phyloP scores from a whole-genome alignment of 805 yeast species.

The Candida fluviatilis region DNA sequence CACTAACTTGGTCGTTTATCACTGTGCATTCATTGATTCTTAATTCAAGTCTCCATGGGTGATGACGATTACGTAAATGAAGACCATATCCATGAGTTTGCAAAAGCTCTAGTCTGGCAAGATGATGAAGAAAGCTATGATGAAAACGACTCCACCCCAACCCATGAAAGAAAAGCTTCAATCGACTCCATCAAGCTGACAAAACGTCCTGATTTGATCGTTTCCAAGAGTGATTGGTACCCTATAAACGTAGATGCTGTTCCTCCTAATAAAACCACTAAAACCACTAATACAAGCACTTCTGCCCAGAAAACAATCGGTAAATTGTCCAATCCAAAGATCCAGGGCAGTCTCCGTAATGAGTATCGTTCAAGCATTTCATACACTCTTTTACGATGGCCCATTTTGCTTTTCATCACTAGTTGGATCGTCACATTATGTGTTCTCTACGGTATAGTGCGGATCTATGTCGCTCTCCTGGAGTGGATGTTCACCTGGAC shows the following conservation, averaged over 20 bases:
- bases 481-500: slow-evolving; percentile 60
- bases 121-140: slow-evolving; percentile 16
- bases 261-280: background rate
- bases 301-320: too few relatives aligned
- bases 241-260: slow-evolving; percentile 8
- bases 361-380: slow-evolving; percentile 35
- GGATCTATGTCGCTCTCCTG: slow-evolving; percentile 59
- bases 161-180: background rate
- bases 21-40: background rate
- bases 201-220: slow-evolving; percentile 15
- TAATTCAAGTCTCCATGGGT: too few relatives aligned
- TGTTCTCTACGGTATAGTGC: slow-evolving; percentile 44
- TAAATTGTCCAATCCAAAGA: slow-evolving; percentile 4
- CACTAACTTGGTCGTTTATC: too few relatives aligned
- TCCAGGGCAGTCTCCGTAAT: slow-evolving; percentile 17
- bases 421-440: slow-evolving; percentile 53
- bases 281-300: slow-evolving; percentile 6
- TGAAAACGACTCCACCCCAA: too few relatives aligned
- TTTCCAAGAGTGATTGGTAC: slow-evolving; percentile 28
- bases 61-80: slow-evolving; percentile 28
- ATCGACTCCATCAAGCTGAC: background rate
- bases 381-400: slow-evolving; percentile 56
- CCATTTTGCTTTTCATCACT: slow-evolving; percentile 49
- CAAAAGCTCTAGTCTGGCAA: slow-evolving; percentile 37
- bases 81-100: slow-evolving; percentile 36